These are phyloP conservation scores for Lichtheimia hyalospora DNA, from an alignment of 371 early-diverging fungal species.

Conservation along the genomic window DNA sequence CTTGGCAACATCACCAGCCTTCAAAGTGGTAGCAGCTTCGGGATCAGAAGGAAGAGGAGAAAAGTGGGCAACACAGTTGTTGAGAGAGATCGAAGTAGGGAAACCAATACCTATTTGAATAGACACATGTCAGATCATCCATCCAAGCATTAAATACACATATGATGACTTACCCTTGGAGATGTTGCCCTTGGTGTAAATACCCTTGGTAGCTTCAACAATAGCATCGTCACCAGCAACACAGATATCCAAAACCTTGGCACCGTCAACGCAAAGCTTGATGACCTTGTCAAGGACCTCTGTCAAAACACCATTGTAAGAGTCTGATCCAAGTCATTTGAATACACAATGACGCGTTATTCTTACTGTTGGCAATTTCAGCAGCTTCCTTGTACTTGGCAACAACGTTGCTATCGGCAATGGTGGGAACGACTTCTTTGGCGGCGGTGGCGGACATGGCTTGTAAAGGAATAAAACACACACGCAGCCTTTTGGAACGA, in stretches of 20 bases:
- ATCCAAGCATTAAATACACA: background rate
- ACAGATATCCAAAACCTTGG: slow-evolving; percentile 80
- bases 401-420: slow-evolving; percentile 68
- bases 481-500: no score
- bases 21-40: slow-evolving; percentile 58
- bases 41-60: slow-evolving; percentile 72
- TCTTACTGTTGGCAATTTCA: slow-evolving; percentile 78
- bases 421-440: slow-evolving; percentile 33
- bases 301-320: slow-evolving; percentile 17
- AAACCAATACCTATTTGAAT: slow-evolving; percentile 74
- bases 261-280: slow-evolving; percentile 69
- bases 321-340: background rate
- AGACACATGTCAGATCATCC: background rate
- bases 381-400: slow-evolving; percentile 90
- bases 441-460: slow-evolving; percentile 21
- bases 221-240: slow-evolving; percentile 81
- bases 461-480: slow-evolving; percentile 4
- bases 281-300: slow-evolving; percentile 72
- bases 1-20: slow-evolving; percentile 88
- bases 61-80: slow-evolving; percentile 86
- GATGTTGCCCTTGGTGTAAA: slow-evolving; percentile 65
- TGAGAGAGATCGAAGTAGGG: slow-evolving; percentile 86
- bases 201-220: slow-evolving; percentile 50
- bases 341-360: background rate
- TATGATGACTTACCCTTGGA: slow-evolving; percentile 56